Evolutionary conservation across 305 asterid genomes (phyloP).

Genomic region (Fraxinus greggii): DNA sequence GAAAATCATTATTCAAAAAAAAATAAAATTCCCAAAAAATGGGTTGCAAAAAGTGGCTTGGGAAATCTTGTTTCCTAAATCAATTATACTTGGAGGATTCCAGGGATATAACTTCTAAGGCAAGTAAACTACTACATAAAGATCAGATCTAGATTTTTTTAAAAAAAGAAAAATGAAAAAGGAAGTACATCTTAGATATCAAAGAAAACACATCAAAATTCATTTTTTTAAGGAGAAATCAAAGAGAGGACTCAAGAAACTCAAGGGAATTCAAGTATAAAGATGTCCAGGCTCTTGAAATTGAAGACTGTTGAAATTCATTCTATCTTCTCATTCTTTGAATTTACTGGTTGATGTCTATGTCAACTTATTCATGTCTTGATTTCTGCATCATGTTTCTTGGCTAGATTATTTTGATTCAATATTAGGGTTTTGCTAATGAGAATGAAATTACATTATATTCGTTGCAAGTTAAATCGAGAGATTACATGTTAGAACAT

Average conservation of each 20-base stretch:
- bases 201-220: background rate
- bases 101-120: no score
- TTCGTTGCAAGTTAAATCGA: background rate
- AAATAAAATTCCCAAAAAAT: no score
- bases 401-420: no score
- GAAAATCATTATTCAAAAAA: no score
- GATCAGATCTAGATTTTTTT: no score
- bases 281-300: background rate
- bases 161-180: no score
- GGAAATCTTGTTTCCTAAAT: no score
- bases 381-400: background rate
- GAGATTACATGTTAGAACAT: no score
- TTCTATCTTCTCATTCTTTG: background rate
- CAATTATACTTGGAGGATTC: no score
- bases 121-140: no score
- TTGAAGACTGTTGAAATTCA: background rate
- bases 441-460: background rate
- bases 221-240: background rate
- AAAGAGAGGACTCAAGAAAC: background rate
- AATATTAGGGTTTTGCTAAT: no score
- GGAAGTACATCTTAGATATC: background rate
- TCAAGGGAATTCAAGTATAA: background rate
- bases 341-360: background rate
- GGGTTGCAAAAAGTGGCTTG: no score
- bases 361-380: background rate